Conservation (phyloP, 352 stramenopile species). For the Blastocystis sp. region DNA sequence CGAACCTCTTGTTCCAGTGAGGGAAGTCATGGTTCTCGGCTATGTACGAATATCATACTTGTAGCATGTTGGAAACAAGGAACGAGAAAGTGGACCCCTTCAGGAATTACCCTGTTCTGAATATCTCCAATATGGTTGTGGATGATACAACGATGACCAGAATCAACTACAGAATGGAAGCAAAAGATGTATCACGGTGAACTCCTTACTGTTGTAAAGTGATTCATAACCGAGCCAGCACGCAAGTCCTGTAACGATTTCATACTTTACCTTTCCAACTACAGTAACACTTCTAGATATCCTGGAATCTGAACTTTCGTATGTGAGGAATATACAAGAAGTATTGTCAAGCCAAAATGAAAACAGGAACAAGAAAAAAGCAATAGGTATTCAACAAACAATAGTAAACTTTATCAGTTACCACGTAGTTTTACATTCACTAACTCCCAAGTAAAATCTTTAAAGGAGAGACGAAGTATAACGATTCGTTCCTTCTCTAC, state of each 20-base stretch:
- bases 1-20: constrained; percentile 73
- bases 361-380: background rate
- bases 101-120: constrained; percentile 73
- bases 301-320: too few species aligned
- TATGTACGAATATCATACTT: constrained; percentile 86
- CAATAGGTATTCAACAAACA: background rate
- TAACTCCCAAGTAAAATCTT: constrained; percentile 2
- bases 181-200: background rate
- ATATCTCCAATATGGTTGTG: constrained; percentile 80
- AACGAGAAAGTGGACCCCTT: constrained; percentile 91
- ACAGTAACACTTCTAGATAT: background rate
- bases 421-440: background rate
- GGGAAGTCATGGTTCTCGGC: constrained; percentile 82
- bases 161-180: constrained; percentile 66
- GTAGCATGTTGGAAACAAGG: constrained; percentile 91
- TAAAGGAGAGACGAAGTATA: background rate
- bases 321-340: too few species aligned
- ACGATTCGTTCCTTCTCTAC: background rate
- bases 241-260: constrained; percentile 70
- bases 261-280: constrained; percentile 69
- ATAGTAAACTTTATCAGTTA: background rate
- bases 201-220: constrained; percentile 72
- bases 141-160: constrained; percentile 77
- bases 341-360: too few species aligned
- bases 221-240: constrained; percentile 75